phyloP scores from a whole-genome alignment of 352 stramenopile species.

The Phytophthora rubi region DNA sequence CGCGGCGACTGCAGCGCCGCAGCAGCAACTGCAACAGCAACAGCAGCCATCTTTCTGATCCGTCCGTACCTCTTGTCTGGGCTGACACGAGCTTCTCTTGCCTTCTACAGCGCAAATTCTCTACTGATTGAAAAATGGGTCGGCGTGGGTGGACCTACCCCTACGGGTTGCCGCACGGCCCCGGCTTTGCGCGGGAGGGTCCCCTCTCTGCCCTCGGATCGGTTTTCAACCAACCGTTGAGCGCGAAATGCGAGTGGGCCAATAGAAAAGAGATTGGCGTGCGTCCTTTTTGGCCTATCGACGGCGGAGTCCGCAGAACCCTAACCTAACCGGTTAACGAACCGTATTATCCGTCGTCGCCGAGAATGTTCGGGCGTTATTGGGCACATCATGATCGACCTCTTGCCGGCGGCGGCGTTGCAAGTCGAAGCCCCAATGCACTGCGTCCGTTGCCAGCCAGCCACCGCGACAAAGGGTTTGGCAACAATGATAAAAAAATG shows the following conservation, averaged over 20 bases:
- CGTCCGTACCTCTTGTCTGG: slow-evolving; percentile 24
- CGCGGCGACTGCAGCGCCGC: not conserved
- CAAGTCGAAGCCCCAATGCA: not conserved
- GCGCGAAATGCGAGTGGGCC: not conserved
- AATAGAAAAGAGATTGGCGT: not conserved
- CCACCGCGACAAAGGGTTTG: not conserved
- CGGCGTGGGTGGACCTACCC: not conserved
- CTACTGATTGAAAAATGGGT: slow-evolving; percentile 28
- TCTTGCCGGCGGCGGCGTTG: slow-evolving; percentile 10
- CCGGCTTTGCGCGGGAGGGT: slow-evolving; percentile 14
- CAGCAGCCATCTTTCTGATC: slow-evolving; percentile 14
- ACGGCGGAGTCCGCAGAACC: not conserved
- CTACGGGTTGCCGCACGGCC: slow-evolving; percentile 15
- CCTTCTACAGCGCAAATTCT: slow-evolving; percentile 44
- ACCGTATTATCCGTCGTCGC: slow-evolving; percentile 17
- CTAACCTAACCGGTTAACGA: slow-evolving; percentile 29
- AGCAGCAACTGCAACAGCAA: not conserved
- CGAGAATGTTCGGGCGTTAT: slow-evolving; percentile 27
- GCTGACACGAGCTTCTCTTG: slow-evolving; percentile 17
- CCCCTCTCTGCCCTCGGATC: slow-evolving; percentile 21
- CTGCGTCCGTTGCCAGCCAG: not conserved
- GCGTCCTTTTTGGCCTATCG: slow-evolving; percentile 6
- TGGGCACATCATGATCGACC: slow-evolving; percentile 10
- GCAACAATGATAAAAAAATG: slow-evolving; percentile 8
- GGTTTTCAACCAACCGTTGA: slow-evolving; percentile 17